Evolutionary conservation across 257 asterid species (phyloP), one percentile per base, ranked within the genome.

Genomic region (Asclepias syriaca): DNA sequence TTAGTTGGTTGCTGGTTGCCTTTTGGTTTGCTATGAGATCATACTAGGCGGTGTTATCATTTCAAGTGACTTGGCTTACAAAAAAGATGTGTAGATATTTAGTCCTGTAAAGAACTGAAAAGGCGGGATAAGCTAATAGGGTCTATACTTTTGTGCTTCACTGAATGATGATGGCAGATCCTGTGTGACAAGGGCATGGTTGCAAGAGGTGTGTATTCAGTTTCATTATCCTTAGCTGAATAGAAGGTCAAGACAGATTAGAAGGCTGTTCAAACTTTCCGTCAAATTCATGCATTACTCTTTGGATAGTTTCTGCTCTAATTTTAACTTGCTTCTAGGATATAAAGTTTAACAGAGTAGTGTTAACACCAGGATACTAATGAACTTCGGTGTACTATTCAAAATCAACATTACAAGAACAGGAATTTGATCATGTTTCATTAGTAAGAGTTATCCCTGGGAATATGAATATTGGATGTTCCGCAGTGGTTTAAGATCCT

Each of bases 241-340:
- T 6, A 14, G 16, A 48, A 32, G 64, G 39, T 7, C 1, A 21
- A 46, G 37, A 65, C 51, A 14, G n/a, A 0, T 39, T 8, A 5
- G 48, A 34, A 24, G 32, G 58, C 60, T 68, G 46, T 72, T 48
- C 46, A 61, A 72, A 53, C 14, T 61, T 61, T 32, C 19, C 19
- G 10, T 40, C 24, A 54, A 19, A 6, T 54, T 49, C 9, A 24
- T 49, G 49, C 43, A 19, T 8, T 8, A 14, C 18, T 2, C 46
- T 71, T 56, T 70, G 21, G 9, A 22, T 57, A 10, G 21, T n/a
- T 37, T 54, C 13, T 16, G 11, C n/a, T 15, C 19, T 57, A 43
- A n/a, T 9, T n/a, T 12, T 18, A n/a, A 15, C 58, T 58, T 22
- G 40, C n/a, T 71, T 9, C 50, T 5, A 57, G 46, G 21, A 39